Conservation (phyloP, 2,329 filamentous ascomycete genomes). For the Zelopaecilomyces penicillatus region DNA sequence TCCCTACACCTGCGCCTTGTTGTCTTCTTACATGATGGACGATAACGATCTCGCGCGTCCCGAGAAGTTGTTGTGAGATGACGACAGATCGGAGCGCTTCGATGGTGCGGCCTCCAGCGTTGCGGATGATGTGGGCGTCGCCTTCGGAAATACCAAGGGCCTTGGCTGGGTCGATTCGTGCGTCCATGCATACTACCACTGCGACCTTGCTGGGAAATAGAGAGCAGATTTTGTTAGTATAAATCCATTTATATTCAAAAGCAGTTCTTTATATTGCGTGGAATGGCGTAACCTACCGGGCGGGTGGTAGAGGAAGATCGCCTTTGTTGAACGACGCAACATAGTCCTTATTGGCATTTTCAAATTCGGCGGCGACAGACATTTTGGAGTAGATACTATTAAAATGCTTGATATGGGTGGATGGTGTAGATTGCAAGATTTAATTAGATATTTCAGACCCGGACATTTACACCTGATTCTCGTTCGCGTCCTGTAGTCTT, state of each 20-base stretch:
- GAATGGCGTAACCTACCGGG: constrained; percentile 28
- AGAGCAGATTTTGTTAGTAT: no score
- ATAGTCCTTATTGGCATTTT: constrained; percentile 41
- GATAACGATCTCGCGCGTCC: constrained; percentile 65
- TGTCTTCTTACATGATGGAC: constrained; percentile 50
- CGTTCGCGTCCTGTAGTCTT: no score
- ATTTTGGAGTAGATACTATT: constrained; percentile 3
- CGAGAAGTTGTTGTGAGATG: constrained; percentile 71
- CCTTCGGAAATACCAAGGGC: constrained; percentile 65
- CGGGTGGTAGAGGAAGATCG: constrained; percentile 56
- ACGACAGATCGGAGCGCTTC: constrained; percentile 68
- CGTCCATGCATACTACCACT: constrained; percentile 72
- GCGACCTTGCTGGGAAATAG: constrained; percentile 22
- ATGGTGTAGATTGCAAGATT: neutral
- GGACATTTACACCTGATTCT: no score
- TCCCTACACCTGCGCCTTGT: no score
- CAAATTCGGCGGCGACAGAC: constrained; percentile 18
- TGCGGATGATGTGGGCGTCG: constrained; percentile 72
- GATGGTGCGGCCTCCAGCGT: constrained; percentile 57
- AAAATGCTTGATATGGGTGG: no score
- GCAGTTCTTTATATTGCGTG: no score
- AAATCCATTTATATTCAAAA: no score
- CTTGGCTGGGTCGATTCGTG: constrained; percentile 58
- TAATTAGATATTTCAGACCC: neutral
- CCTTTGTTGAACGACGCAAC: constrained; percentile 59